Evolutionary conservation across 1,284 basidiomycete genomes (phyloP).

Genomic region (Apiotrichum sp.): DNA sequence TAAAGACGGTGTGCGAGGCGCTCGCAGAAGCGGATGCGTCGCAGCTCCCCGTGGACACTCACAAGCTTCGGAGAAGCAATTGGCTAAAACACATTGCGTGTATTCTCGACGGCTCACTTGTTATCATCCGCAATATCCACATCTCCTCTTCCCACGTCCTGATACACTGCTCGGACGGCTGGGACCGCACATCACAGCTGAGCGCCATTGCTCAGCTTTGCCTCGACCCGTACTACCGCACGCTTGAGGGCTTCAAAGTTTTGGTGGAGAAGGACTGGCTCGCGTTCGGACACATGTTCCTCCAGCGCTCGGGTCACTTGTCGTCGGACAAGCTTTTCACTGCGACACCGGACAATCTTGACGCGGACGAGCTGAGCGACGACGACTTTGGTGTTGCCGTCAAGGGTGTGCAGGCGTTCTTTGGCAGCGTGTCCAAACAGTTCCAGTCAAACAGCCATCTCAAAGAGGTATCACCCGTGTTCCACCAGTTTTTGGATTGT

Average conservation of each 20-base stretch:
- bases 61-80: conserved; percentile 74
- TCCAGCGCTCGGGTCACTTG: conserved; percentile 88
- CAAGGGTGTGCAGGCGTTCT: conserved; percentile 73
- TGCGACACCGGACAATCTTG: conserved; percentile 23
- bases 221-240: conserved; percentile 92
- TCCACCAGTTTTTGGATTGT: conserved; percentile 95
- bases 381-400: conserved; percentile 64
- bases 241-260: conserved; percentile 82
- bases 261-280: conserved; percentile 98
- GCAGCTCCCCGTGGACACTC: conserved; percentile 58
- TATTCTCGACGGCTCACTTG: conserved; percentile 79
- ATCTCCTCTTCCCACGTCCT: conserved; percentile 95
- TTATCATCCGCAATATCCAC: conserved; percentile 88
- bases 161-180: conserved; percentile 98
- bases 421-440: conserved; percentile 81
- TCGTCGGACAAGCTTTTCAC: conserved; percentile 84
- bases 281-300: conserved; percentile 90
- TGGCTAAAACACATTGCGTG: conserved; percentile 90
- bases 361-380: conserved; percentile 46
- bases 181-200: conserved; percentile 96
- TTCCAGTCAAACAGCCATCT: conserved; percentile 72
- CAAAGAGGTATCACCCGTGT: conserved; percentile 93
- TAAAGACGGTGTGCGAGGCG: conserved; percentile 77
- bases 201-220: conserved; percentile 86
- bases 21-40: conserved; percentile 63